A percentile compares a stretch with the other conserved stretches of the same genome.
These are phyloP conservation scores for Ambrosia artemisiifolia DNA, from an alignment of 129 eudicot species.

Conservation along the genomic window DNA sequence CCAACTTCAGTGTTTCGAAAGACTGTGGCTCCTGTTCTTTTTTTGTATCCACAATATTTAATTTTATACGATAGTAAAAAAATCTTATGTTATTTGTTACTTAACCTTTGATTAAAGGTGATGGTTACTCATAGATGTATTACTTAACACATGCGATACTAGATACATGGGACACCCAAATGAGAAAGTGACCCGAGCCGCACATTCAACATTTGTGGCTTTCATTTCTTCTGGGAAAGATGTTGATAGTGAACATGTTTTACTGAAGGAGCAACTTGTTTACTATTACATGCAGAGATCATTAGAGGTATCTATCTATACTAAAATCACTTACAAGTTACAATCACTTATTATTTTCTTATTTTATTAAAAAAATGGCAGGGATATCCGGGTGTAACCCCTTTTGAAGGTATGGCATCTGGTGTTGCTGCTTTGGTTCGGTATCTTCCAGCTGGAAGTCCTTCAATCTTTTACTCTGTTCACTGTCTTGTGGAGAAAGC, in stretches of 20 bases:
- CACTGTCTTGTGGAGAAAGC: constrained; percentile 72
- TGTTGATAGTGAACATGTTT: constrained; percentile 49
- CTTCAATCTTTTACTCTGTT: constrained; percentile 70
- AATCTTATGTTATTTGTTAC: neutral
- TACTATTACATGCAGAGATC: constrained; percentile 94
- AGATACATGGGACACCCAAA: constrained; percentile 97
- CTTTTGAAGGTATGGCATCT: constrained; percentile 95
- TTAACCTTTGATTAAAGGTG: neutral
- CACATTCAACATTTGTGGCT: constrained; percentile 83
- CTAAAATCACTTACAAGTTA: neutral
- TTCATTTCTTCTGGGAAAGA: constrained; percentile 84
- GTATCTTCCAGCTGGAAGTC: constrained; percentile 96
- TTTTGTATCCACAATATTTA: constrained; percentile 67
- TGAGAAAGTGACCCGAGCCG: constrained; percentile 79
- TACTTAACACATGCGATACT: constrained; percentile 42
- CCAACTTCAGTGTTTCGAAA: constrained; percentile 61
- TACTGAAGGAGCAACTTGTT: constrained; percentile 84
- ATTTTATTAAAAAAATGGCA: constrained; percentile 6
- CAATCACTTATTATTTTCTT: neutral
- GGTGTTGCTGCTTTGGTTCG: constrained; percentile 94
- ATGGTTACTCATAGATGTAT: constrained; percentile 7
- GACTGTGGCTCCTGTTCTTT: constrained; percentile 70
- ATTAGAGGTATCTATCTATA: constrained; percentile 68
- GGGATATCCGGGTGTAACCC: constrained; percentile 90
- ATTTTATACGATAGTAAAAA: neutral